Percentiles rank a stretch among this genome's conserved stretches.
These are phyloP conservation scores for Yamadazyma siamensis DNA, from an alignment of 1,139 yeast genomes.

Conservation along the genomic window DNA sequence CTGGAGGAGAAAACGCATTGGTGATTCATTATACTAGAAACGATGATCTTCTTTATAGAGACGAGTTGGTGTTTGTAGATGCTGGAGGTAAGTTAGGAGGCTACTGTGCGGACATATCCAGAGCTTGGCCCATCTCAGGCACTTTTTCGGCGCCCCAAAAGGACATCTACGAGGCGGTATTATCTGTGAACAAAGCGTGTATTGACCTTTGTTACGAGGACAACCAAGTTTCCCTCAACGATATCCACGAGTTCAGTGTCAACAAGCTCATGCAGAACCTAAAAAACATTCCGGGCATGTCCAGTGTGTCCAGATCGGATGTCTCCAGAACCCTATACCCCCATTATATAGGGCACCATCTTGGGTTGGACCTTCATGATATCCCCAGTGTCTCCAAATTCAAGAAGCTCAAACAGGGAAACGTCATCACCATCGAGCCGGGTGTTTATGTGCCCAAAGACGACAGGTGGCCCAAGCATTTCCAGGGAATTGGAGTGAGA, in stretches of 20 bases:
- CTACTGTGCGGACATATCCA: constrained; percentile 90
- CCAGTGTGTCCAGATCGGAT: constrained; percentile 45
- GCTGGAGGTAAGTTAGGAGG: constrained; percentile 96
- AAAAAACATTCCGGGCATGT: constrained; percentile 65
- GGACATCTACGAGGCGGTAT: constrained; percentile 84
- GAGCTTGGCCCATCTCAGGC: constrained; percentile 88
- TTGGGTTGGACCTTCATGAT: constrained; percentile 93
- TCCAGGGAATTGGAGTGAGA: constrained; percentile 88
- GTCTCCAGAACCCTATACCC: constrained; percentile 68
- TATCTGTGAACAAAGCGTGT: constrained; percentile 77
- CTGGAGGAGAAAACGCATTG: constrained; percentile 83
- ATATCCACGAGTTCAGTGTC: constrained; percentile 72
- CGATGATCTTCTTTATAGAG: constrained; percentile 69
- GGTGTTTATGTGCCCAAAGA: constrained; percentile 83
- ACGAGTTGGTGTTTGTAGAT: constrained; percentile 87
- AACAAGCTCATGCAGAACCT: constrained; percentile 58
- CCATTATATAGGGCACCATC: constrained; percentile 92
- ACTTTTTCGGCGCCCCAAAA: constrained; percentile 73
- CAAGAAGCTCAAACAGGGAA: constrained; percentile 52
- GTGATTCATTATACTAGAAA: constrained; percentile 90
- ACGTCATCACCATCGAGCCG: constrained; percentile 91
- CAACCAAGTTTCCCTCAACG: constrained; percentile 58
- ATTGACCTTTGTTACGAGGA: constrained; percentile 62
- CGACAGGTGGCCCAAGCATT: constrained; percentile 69
- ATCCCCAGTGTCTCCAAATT: constrained; percentile 58